phyloP scores from a whole-genome alignment of 352 stramenopile genomes.

The Phytophthora pluvialis region DNA sequence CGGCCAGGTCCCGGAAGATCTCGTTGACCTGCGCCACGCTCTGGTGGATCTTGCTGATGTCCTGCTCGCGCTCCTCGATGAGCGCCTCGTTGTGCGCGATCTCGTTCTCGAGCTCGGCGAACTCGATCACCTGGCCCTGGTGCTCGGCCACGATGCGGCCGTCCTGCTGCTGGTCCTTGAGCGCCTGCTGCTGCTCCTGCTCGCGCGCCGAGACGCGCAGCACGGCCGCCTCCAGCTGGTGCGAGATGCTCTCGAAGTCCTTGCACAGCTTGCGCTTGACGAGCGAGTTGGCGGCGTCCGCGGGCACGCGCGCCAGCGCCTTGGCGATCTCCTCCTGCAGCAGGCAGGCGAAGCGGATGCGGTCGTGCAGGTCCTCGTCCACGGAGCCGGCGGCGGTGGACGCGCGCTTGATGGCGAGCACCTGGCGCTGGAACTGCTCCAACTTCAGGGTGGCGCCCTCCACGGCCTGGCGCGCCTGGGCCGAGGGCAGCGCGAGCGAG shows the following conservation, averaged over 20 bases:
- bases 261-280: slow-evolving; percentile 85
- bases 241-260: slow-evolving; percentile 83
- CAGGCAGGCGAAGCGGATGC: slow-evolving; percentile 84
- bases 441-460: slow-evolving; percentile 79
- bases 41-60: slow-evolving; percentile 89
- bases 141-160: slow-evolving; percentile 71
- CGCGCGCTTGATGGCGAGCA: slow-evolving; percentile 78
- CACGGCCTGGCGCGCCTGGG: slow-evolving; percentile 53
- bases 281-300: slow-evolving; percentile 66
- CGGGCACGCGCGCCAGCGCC: slow-evolving; percentile 58
- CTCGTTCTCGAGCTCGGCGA: slow-evolving; percentile 83
- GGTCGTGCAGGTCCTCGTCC: slow-evolving; percentile 84
- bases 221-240: slow-evolving; percentile 71
- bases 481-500: slow-evolving; percentile 24
- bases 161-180: slow-evolving; percentile 48
- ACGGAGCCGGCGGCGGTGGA: slow-evolving; percentile 36
- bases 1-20: slow-evolving; percentile 89
- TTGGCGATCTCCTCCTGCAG: slow-evolving; percentile 85
- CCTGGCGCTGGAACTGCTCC: slow-evolving; percentile 86
- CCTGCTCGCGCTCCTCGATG: slow-evolving; percentile 89
- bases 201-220: slow-evolving; percentile 70
- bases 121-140: slow-evolving; percentile 79
- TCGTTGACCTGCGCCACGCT: slow-evolving; percentile 92
- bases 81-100: slow-evolving; percentile 90
- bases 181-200: slow-evolving; percentile 60